phyloP scores from a whole-genome alignment of 768 basidiomycete species.

The Calocera cornea region DNA sequence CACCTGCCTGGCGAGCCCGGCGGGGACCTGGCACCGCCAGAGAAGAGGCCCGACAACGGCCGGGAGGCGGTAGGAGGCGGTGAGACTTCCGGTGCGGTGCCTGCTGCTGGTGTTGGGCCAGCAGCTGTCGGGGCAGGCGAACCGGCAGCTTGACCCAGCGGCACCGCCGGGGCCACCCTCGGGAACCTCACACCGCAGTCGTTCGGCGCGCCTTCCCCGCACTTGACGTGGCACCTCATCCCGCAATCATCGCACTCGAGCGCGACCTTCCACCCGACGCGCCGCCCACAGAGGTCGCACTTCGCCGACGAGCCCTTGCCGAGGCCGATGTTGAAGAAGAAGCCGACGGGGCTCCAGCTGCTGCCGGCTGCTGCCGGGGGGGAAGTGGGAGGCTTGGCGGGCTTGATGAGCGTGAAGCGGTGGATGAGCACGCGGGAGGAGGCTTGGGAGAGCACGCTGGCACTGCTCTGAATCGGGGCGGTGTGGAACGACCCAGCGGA shows the following conservation, averaged over 20 bases:
- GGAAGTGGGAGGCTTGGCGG: constrained; percentile 31
- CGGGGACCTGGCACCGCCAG: background rate
- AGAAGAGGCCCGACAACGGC: too few species aligned
- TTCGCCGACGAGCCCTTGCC: constrained; percentile 44
- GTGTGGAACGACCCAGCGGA: background rate
- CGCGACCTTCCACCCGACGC: constrained; percentile 74
- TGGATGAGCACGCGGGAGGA: constrained; percentile 40
- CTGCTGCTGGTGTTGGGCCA: background rate
- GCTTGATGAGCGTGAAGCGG: constrained; percentile 76
- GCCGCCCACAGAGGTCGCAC: constrained; percentile 70
- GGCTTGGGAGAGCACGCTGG: background rate
- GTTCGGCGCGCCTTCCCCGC: constrained; percentile 66
- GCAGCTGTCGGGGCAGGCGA: background rate
- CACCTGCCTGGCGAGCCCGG: background rate
- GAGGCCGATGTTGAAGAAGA: constrained; percentile 57
- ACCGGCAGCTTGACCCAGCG: background rate
- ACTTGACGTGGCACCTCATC: constrained; percentile 69
- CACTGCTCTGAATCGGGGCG: background rate
- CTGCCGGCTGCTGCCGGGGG: constrained; percentile 19
- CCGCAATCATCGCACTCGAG: constrained; percentile 85
- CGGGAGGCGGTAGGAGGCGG: too few species aligned
- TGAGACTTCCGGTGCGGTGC: too few species aligned
- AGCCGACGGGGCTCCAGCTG: constrained; percentile 62
- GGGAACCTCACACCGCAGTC: constrained; percentile 50
- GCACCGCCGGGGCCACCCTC: background rate